Conservation (phyloP, 2,329 filamentous ascomycete genomes). For the Colletotrichum endophyticum region DNA sequence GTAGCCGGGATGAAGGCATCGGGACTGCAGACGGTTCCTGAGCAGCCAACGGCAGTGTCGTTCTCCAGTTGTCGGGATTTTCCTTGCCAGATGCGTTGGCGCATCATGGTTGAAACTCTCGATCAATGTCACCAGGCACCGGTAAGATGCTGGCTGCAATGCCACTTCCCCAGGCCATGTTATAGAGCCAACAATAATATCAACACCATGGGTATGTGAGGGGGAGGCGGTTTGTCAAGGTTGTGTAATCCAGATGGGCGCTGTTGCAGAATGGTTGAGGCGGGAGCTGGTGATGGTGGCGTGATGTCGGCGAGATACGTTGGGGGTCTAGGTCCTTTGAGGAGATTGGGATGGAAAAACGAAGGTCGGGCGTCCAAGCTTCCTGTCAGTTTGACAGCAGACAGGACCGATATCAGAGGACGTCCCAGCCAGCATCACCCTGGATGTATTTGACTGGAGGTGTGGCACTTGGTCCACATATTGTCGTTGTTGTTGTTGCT, state of each 20-base stretch:
- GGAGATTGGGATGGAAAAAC: not conserved
- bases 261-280: not conserved
- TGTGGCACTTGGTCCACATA: not conserved
- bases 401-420: not conserved
- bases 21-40: not conserved
- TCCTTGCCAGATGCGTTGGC: not conserved
- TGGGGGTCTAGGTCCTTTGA: not conserved
- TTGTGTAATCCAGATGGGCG: conserved; percentile 4
- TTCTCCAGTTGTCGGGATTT: not conserved
- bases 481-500: not conserved
- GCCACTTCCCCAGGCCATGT: not conserved
- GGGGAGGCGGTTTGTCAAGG: not conserved
- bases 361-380: not conserved
- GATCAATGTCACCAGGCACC: not conserved
- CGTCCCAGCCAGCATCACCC: not conserved
- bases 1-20: not conserved
- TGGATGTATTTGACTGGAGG: not conserved
- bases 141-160: not conserved
- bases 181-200: not conserved
- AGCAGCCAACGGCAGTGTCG: not conserved
- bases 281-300: not conserved
- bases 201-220: not conserved
- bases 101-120: not conserved
- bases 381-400: not conserved
- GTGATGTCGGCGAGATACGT: not conserved